Conservation (phyloP, 352 stramenopile genomes). For the Phytopythium helicoides region DNA sequence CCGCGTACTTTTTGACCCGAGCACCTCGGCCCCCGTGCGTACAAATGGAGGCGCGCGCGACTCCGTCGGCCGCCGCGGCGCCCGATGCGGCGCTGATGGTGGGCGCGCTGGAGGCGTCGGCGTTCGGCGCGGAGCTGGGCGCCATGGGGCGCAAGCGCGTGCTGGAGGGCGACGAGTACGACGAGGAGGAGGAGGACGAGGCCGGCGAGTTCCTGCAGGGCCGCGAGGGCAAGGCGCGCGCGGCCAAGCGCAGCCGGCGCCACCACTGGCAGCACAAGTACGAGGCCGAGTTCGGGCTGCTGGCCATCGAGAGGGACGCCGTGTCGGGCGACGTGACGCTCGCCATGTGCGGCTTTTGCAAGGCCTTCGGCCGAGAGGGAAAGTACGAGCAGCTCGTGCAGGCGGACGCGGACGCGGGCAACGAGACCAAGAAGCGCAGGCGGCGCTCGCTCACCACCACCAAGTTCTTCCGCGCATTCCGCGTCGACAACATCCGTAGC, state of each 20-base stretch:
- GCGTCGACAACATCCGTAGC: constrained; percentile 86
- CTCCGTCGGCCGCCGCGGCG: constrained; percentile 9
- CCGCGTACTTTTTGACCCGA: too few relatives aligned
- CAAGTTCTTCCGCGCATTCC: constrained; percentile 86
- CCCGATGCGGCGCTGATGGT: constrained; percentile 6
- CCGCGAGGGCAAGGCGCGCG: constrained; percentile 24
- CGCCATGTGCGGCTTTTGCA: constrained; percentile 84
- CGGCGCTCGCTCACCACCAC: constrained; percentile 77
- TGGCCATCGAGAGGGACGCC: constrained; percentile 65
- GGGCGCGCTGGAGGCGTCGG: constrained; percentile 35
- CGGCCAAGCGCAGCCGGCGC: constrained; percentile 48
- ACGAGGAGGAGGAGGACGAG: constrained; percentile 46
- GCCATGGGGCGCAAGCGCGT: constrained; percentile 36
- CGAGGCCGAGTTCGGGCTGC: constrained; percentile 75
- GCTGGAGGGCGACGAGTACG: constrained; percentile 28
- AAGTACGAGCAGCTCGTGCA: constrained; percentile 72
- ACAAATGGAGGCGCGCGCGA: constrained; percentile 6
- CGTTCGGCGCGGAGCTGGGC: constrained; percentile 35
- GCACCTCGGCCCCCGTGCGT: too few relatives aligned
- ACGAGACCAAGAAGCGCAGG: constrained; percentile 70
- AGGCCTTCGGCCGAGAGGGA: constrained; percentile 74
- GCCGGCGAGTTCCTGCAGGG: constrained; percentile 19
- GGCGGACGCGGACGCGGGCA: constrained; percentile 43
- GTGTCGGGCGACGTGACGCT: constrained; percentile 68
- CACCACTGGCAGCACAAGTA: constrained; percentile 85